phyloP scores from a whole-genome alignment of 2,329 filamentous ascomycete species.

The Dothistroma pini region DNA sequence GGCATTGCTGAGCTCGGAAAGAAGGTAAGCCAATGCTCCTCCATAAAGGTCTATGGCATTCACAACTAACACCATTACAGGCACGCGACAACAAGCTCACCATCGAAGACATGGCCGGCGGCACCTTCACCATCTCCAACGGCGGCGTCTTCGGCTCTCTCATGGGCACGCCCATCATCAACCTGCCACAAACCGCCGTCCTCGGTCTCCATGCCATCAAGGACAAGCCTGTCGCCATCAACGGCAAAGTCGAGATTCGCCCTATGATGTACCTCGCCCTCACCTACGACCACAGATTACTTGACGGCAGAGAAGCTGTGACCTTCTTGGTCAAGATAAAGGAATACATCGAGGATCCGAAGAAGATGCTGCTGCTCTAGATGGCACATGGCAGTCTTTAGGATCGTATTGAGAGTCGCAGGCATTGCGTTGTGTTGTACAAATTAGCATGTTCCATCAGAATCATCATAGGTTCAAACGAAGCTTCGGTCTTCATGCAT shows the following conservation, averaged over 20 bases:
- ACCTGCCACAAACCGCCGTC: conserved; percentile 86
- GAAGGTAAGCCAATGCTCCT: conserved; percentile 61
- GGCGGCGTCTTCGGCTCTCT: conserved; percentile 94
- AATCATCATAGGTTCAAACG: not conserved
- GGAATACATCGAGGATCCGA: conserved; percentile 62
- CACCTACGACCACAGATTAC: conserved; percentile 93
- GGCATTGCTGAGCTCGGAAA: conserved; percentile 90
- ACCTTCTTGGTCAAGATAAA: conserved; percentile 97
- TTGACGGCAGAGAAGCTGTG: conserved; percentile 92
- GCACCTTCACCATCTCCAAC: conserved; percentile 97
- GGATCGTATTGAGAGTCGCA: not conserved
- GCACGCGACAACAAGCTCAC: conserved; percentile 94
- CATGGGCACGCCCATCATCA: conserved; percentile 98
- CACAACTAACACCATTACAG: conserved; percentile 42
- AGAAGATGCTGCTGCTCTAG: conserved; percentile 71
- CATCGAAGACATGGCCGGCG: conserved; percentile 98
- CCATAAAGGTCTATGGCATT: conserved; percentile 7
- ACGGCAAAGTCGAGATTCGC: conserved; percentile 90
- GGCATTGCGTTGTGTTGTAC: conserved; percentile 1
- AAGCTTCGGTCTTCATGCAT: not conserved
- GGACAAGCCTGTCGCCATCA: conserved; percentile 80
- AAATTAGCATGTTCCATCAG: conserved; percentile 1
- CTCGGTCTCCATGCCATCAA: conserved; percentile 96
- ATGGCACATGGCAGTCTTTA: conserved; percentile 19
- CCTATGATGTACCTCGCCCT: conserved; percentile 99